Base-by-base conservation (phyloP, 257 asterid species). In the Oldenlandia corymbosa region DNA sequence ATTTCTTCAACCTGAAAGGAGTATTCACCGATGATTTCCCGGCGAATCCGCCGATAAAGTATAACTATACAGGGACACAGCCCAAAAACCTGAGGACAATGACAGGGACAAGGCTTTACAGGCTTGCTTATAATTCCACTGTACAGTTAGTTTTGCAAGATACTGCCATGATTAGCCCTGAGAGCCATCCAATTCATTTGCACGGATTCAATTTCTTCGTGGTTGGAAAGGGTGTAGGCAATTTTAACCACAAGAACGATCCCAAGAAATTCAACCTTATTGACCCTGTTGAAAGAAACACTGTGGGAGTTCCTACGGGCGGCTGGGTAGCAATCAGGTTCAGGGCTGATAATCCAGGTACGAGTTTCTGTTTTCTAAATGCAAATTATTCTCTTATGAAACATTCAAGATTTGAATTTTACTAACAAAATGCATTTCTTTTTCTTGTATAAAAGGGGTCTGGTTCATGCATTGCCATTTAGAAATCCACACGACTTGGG, bases 401-500 rank as follows among this genome's bases (percentile, higher is more conserved):
- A 34, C 39, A 3, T 34, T 34, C 39, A 34, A n/a, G n/a, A n/a
- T n/a, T n/a, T n/a, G 20, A 36, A 16, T 57, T 34, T 43, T 2
- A 27, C 23, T n/a, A 10, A 45, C 66, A 26, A 34, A 4, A 6
- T 20, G 4, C 6, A 0, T 21, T 34, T 3, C 39, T 34, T 4
- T 49, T 66, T 23, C 5, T 31, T 30, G 14, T 58, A 34, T 26
- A n/a, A 5, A 53, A 85, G 92, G 86, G 26, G 71, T 85, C 8
- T 82, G 91, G 91, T 85, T 80, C 57, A n/a, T 85, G 71, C 88
- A 84, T 66, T 84, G 88, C 77, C 88, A 82, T 71, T 57, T 82
- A 37, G 88, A 85, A 65, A 68, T 82, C 18, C 92, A 85, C 80
- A 82, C 88, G 4, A 67, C 88, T 24, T 82, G 92, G 92, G 92